Conservation (phyloP, 1,284 basidiomycete species). For the Trichosporon asahii region DNA sequence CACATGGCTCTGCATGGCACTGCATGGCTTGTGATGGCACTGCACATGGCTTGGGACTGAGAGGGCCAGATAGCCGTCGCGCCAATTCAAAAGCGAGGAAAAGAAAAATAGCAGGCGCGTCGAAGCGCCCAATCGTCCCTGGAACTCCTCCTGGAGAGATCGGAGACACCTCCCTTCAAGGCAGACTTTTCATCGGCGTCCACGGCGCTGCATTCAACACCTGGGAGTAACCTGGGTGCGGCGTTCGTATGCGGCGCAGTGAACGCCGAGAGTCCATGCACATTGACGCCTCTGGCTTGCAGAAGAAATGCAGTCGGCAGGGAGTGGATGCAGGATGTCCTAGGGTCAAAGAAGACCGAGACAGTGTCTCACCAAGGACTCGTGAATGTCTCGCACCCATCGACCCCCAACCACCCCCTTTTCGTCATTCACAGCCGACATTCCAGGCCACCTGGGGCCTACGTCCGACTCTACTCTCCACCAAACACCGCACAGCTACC, state of each 20-base stretch:
- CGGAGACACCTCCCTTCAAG: background rate
- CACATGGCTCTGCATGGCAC: no score
- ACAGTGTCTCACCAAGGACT: background rate
- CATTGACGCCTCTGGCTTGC: background rate
- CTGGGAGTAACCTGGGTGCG: no score
- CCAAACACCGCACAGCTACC: no score
- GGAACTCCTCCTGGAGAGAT: background rate
- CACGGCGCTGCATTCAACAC: background rate
- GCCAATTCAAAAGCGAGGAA: background rate
- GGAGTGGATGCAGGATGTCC: no score
- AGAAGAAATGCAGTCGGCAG: no score
- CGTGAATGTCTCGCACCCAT: background rate
- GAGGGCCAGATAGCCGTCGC: background rate
- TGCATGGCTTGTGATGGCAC: background rate
- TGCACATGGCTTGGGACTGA: background rate
- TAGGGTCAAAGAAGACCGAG: no score
- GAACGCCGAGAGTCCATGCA: background rate
- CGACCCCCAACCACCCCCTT: background rate
- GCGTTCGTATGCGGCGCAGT: background rate
- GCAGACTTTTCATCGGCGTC: background rate
- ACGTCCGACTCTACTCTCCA: no score
- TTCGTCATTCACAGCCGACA: background rate
- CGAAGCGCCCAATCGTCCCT: background rate
- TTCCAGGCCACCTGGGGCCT: background rate
- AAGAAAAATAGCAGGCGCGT: constrained; percentile 8